Percentiles rank a stretch among this genome's conserved stretches.
phyloP scores from a whole-genome alignment of 257 asterid genomes.

The Marsdenia floribunda region DNA sequence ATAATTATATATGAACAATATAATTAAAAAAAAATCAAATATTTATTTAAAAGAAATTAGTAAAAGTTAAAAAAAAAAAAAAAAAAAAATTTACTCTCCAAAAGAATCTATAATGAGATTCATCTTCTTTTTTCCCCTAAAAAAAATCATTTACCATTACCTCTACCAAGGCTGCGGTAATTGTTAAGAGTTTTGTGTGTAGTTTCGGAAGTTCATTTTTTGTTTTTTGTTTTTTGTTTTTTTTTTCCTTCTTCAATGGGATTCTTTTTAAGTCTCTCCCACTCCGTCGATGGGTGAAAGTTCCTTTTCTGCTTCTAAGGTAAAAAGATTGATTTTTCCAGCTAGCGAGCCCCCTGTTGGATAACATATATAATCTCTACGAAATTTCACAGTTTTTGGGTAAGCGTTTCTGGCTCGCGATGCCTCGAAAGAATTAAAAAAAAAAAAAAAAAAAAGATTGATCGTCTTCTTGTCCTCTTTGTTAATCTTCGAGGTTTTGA shows the following conservation, averaged over 20 bases:
- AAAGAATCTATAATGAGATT: too few species aligned
- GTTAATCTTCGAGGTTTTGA: neutral
- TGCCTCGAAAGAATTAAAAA: neutral
- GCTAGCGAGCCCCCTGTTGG: neutral
- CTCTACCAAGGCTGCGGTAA: too few species aligned
- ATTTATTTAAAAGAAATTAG: too few species aligned
- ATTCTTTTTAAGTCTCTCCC: neutral
- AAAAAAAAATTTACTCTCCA: too few species aligned
- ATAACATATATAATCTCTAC: neutral
- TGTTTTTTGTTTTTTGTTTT: too few species aligned
- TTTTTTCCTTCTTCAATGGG: neutral
- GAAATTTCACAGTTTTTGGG: neutral
- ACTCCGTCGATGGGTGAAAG: neutral
- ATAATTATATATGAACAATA: too few species aligned
- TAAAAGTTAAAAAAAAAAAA: too few species aligned
- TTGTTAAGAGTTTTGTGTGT: too few species aligned
- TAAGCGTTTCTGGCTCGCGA: neutral
- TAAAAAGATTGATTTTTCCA: neutral
- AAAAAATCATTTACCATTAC: too few species aligned
- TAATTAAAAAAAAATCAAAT: too few species aligned
- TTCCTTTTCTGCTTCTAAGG: neutral
- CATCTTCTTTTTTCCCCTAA: too few species aligned
- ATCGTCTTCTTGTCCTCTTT: neutral
- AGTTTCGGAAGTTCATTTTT: too few species aligned
- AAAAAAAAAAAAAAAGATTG: neutral